Percentiles rank a stretch among this genome's conserved stretches.
phyloP scores from a whole-genome alignment of 2,329 filamentous ascomycete species.

The Ceratocystis huliohia region DNA sequence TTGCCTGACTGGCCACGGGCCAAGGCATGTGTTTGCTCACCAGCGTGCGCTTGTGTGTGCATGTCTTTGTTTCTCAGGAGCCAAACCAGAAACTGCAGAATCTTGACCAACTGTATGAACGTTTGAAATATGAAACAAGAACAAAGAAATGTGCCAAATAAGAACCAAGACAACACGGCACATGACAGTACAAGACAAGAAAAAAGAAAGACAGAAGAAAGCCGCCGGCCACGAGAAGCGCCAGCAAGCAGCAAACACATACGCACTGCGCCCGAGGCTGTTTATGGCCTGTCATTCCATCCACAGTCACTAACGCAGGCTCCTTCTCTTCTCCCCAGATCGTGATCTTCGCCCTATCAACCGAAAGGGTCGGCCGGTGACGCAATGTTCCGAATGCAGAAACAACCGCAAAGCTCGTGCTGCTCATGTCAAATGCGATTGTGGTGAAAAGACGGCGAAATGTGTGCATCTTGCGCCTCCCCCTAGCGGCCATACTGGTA shows the following conservation, averaged over 20 bases:
- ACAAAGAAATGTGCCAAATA: background rate
- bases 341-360: constrained; percentile 20
- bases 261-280: background rate
- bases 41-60: background rate
- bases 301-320: constrained; percentile 7
- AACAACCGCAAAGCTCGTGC: constrained; percentile 90
- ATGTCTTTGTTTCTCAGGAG: background rate
- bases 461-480: constrained; percentile 48
- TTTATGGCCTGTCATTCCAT: constrained; percentile 1
- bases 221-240: background rate
- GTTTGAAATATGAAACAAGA: constrained; percentile 3
- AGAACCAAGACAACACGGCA: background rate
- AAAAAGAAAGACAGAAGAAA: constrained; percentile 6
- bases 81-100: background rate
- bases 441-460: constrained; percentile 77
- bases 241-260: background rate
- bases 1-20: background rate
- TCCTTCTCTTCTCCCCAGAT: constrained; percentile 4
- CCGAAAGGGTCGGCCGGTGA: constrained; percentile 83
- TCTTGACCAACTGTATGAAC: background rate
- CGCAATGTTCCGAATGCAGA: constrained; percentile 95
- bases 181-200: background rate
- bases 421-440: constrained; percentile 92
- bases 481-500: constrained; percentile 47
- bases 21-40: background rate